Conservation (phyloP, 1,139 yeast species). For the Kodamaea alishanica region DNA sequence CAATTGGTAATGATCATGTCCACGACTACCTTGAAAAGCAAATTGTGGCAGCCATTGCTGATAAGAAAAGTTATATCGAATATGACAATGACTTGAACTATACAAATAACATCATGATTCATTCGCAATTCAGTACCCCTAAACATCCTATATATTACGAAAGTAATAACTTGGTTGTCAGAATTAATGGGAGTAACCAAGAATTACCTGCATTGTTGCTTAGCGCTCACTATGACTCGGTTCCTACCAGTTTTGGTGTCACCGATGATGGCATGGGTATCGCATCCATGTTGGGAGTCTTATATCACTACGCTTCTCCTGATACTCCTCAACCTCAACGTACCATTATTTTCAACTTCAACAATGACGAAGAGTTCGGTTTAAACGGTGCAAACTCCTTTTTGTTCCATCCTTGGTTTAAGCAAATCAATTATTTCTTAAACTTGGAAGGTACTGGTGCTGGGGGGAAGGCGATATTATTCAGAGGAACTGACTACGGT, state of each 20-base stretch:
- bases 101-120: slow-evolving; percentile 34
- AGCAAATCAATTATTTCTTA: slow-evolving; percentile 59
- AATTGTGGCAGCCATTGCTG: slow-evolving; percentile 30
- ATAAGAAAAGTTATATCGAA: slow-evolving; percentile 35
- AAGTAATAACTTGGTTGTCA: slow-evolving; percentile 71
- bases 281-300: slow-evolving; percentile 71
- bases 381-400: slow-evolving; percentile 79
- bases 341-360: slow-evolving; percentile 77
- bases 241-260: slow-evolving; percentile 81
- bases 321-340: slow-evolving; percentile 55
- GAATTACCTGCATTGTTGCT: slow-evolving; percentile 63
- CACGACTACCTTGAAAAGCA: slow-evolving; percentile 60
- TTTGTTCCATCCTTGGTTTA: slow-evolving; percentile 70
- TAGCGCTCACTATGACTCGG: slow-evolving; percentile 88
- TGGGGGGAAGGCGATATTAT: slow-evolving; percentile 82
- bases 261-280: slow-evolving; percentile 96
- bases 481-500: slow-evolving; percentile 78
- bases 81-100: slow-evolving; percentile 50
- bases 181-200: slow-evolving; percentile 59
- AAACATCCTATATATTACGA: slow-evolving; percentile 66
- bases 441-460: slow-evolving; percentile 96
- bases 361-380: slow-evolving; percentile 90
- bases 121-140: slow-evolving; percentile 32
- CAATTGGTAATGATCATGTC: slow-evolving; percentile 71
- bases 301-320: slow-evolving; percentile 45